Evolutionary conservation across 768 basidiomycete genomes (phyloP), one percentile per base, ranked within the genome.

Genomic region (Tricholoma furcatifolium): DNA sequence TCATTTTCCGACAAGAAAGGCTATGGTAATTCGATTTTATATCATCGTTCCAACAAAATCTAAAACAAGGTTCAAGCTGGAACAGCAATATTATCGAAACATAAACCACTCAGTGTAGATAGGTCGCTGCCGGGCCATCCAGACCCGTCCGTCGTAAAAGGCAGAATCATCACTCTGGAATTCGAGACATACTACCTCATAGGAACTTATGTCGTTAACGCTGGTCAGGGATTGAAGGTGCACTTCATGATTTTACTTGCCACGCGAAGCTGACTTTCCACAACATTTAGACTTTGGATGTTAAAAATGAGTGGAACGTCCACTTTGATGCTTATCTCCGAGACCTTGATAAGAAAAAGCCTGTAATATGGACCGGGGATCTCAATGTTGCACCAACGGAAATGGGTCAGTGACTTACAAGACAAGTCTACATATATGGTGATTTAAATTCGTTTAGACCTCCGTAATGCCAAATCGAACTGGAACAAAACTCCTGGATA

Each of bases 401-500:
- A 43, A 72, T 79, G 47, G 90, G 89, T 87, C 49, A 45, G 59
- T 30, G 18, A 42, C 10, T 3, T 27, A 32, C 6, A 15, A 4
- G 18, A 12, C 17, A 24, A 4, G 12, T 12, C 8, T 41, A 20
- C 14, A 4, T 8, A 39, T 27, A 14, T 9, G 5, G 27, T 42
- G 15, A 20, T 41, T 43, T 14, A 20, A 43, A 39, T 9, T 4
- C 17, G 10, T 53, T 23, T 7, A 27, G 89, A 92, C 64, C 77
- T 92, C 15, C 59, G 82, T 10, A 86, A 91, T 58, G 70, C 85
- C 0, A 83, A 85, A 51, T 59, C 74, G 44, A 92, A 93, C 62
- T 93, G 90, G 90, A 93, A 94, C 67, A 94, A 94, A 65, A 84
- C 87, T 0, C 74, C 92, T 2, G 92, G 92, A 0, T 91, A 91